These are phyloP conservation scores for Euphorbia pulcherrima DNA, from an alignment of 345 rosid genomes.

Conservation along the genomic window DNA sequence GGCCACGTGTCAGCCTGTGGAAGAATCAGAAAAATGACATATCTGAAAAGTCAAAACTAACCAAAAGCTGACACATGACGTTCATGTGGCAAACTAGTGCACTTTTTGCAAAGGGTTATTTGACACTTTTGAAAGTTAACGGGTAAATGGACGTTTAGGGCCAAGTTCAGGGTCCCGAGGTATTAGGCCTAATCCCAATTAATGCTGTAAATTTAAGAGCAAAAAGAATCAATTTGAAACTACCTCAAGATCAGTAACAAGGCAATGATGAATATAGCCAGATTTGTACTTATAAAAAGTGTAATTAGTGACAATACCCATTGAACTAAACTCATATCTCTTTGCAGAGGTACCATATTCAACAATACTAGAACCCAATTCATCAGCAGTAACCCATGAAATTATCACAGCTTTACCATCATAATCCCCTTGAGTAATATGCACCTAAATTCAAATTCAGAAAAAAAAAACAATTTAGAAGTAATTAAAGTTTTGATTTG, in stretches of 20 bases:
- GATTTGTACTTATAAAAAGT: conserved; percentile 40
- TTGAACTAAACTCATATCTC: conserved; percentile 27
- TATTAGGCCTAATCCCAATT: too few species aligned
- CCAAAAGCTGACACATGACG: too few species aligned
- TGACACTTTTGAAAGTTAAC: too few species aligned
- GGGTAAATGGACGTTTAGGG: too few species aligned
- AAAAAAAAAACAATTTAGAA: neutral
- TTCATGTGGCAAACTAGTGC: too few species aligned
- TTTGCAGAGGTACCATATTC: conserved; percentile 28
- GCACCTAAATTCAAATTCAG: conserved; percentile 28
- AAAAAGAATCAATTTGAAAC: neutral
- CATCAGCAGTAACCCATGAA: conserved; percentile 38
- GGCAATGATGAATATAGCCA: conserved; percentile 48
- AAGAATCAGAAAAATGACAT: too few species aligned
- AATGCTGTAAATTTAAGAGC: neutral
- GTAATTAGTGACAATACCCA: conserved; percentile 27
- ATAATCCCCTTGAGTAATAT: conserved; percentile 44
- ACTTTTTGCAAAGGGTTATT: too few species aligned
- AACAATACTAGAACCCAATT: conserved; percentile 26
- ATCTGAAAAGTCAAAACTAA: too few species aligned
- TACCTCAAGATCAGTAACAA: conserved; percentile 36
- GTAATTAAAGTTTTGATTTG: neutral
- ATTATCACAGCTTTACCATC: conserved; percentile 43
- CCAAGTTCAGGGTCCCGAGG: too few species aligned
- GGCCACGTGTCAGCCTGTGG: too few species aligned